Evolutionary conservation across 2,329 filamentous ascomycete species (phyloP).

Genomic region (Orbilia blumenaviensis): DNA sequence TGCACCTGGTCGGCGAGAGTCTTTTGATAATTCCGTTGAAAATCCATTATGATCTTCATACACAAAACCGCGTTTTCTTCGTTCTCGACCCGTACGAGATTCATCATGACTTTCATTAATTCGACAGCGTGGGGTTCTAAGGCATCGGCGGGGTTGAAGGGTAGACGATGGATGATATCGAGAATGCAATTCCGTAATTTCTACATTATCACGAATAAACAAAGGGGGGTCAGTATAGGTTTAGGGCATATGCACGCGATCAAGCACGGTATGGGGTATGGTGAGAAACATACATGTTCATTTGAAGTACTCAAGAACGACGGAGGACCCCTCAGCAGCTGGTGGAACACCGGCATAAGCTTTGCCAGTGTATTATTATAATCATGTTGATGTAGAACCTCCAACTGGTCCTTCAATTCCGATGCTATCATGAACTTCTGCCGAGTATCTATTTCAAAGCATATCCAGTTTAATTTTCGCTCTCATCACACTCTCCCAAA

Average conservation of each 20-base stretch:
- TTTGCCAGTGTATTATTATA: slow-evolving; percentile 85
- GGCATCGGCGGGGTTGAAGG: slow-evolving; percentile 75
- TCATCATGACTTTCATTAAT: slow-evolving; percentile 89
- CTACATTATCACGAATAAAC: slow-evolving; percentile 63
- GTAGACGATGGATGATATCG: slow-evolving; percentile 92
- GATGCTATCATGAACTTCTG: slow-evolving; percentile 82
- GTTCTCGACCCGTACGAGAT: slow-evolving; percentile 87
- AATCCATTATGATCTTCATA: slow-evolving; percentile 97
- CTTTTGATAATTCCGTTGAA: slow-evolving; percentile 91
- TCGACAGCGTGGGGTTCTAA: slow-evolving; percentile 89
- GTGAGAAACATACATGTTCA: slow-evolving; percentile 73
- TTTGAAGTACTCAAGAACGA: slow-evolving; percentile 89
- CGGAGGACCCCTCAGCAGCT: slow-evolving; percentile 82
- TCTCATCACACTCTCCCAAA: background rate
- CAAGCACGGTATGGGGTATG: background rate
- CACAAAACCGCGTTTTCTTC: slow-evolving; percentile 99
- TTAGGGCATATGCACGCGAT: background rate
- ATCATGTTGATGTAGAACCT: slow-evolving; percentile 79
- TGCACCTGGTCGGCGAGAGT: slow-evolving; percentile 83
- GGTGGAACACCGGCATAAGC: slow-evolving; percentile 88
- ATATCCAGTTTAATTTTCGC: background rate
- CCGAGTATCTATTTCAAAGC: slow-evolving; percentile 72
- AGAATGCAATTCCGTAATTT: slow-evolving; percentile 92
- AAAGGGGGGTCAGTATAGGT: slow-evolving; percentile 15
- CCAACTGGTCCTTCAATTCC: slow-evolving; percentile 88